These are phyloP conservation scores for Pichia sp. DNA, from an alignment of 1,139 yeast genomes.

Conservation along the genomic window DNA sequence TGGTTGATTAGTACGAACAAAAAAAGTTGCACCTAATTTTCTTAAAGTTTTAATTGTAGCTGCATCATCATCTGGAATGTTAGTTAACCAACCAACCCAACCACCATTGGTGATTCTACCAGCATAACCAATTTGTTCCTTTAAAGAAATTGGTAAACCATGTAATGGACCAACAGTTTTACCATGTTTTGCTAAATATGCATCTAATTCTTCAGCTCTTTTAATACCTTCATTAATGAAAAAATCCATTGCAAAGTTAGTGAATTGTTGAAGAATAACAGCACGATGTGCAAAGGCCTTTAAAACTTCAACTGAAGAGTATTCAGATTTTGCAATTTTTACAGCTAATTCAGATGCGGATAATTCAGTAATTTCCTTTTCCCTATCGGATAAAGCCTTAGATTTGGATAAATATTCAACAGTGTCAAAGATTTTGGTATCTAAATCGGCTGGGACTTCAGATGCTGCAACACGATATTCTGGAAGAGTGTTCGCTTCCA, in stretches of 20 bases:
- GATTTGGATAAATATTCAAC: slow-evolving; percentile 39
- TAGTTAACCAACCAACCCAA: slow-evolving; percentile 50
- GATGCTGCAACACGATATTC: slow-evolving; percentile 42
- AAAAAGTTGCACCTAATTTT: slow-evolving; percentile 62
- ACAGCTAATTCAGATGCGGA: slow-evolving; percentile 36
- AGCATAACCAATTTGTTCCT: slow-evolving; percentile 60
- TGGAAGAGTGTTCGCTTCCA: slow-evolving; percentile 37
- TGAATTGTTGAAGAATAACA: slow-evolving; percentile 44
- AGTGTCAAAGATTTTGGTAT: slow-evolving; percentile 40
- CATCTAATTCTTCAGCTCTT: slow-evolving; percentile 51
- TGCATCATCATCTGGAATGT: slow-evolving; percentile 46
- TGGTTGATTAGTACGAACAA: slow-evolving; percentile 49
- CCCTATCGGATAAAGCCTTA: slow-evolving; percentile 39
- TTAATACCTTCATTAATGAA: slow-evolving; percentile 51
- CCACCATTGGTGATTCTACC: slow-evolving; percentile 59
- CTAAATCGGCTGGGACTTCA: slow-evolving; percentile 37
- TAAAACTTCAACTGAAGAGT: slow-evolving; percentile 36
- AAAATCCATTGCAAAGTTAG: slow-evolving; percentile 55
- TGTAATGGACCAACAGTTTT: slow-evolving; percentile 68
- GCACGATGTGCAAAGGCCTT: slow-evolving; percentile 42
- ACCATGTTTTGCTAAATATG: slow-evolving; percentile 45
- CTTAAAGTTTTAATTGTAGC: slow-evolving; percentile 46
- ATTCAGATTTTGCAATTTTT: slow-evolving; percentile 34
- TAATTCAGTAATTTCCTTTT: slow-evolving; percentile 44
- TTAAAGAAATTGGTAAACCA: slow-evolving; percentile 72